Base-by-base conservation (phyloP, 1,284 basidiomycete genomes). In the Cryptococcus sp. region DNA sequence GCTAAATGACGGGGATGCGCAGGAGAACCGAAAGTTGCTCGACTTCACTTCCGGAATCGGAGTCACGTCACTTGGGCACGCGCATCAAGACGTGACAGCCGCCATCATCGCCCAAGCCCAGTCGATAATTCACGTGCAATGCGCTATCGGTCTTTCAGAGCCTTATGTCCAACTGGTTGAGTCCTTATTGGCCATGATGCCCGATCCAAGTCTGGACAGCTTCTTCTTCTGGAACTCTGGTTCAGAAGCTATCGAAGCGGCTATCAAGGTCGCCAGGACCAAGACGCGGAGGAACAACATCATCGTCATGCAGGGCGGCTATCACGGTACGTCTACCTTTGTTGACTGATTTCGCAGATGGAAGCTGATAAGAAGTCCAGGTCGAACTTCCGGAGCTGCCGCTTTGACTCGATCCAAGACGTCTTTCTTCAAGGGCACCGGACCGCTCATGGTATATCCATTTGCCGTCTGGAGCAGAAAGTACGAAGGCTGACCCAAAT, bases 191-290 rank as follows among this genome's bases (percentile, higher is more conserved):
- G 55, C 65, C 22, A 64, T 69, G 62, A 74, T 76, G 73, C 74
- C 74, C 13, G 61, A 67, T 52, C 64, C 64, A 40, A 64, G 62
- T 34, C 58, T 73, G 45, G 68, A 73, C 75, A 91, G 90, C 19
- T 93, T 96, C 83, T 93, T 91, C 82, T 89, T 93, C 77, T 91
- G 89, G 88, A 96, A 92, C 80, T 93, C 91, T 2, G 74, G 74
- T 2, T 58, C 60, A 16, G 74, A 76, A 61, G 74, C 74, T 17
- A 63, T 71, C 51, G 74, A 76, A 57, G 67, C 70, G 13, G 72
- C 75, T 26, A 69, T 76, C 66, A 76, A 77, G 67, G 77, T 83
- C 79, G 89, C 90, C 1, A 84, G 93, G 41, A 75, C 78, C 17
- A 80, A 87, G 38, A 96, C 93, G 1, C 85, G 86, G 46, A 83